A percentile compares a stretch with the other conserved stretches of the same genome.
These are phyloP conservation scores for Dryas alaskensis DNA, from an alignment of 306 rosid species.

Conservation along the genomic window DNA sequence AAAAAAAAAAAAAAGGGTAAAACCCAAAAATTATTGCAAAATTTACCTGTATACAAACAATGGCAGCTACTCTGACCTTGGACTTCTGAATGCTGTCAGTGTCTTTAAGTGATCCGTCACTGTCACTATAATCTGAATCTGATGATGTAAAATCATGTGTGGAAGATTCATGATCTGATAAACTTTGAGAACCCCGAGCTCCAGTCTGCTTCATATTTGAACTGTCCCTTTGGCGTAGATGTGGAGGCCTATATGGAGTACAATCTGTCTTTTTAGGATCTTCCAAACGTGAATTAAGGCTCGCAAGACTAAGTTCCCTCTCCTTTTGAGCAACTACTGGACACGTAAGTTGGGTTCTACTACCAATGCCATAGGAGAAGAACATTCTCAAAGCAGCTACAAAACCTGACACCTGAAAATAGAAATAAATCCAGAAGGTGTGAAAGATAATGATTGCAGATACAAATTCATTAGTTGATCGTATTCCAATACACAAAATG, in stretches of 20 bases:
- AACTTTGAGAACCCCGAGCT: slow-evolving; percentile 36
- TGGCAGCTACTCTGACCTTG: slow-evolving; percentile 82
- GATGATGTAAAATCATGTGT: slow-evolving; percentile 56
- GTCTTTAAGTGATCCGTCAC: slow-evolving; percentile 66
- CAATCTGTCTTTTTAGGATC: slow-evolving; percentile 40
- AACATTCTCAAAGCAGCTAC: slow-evolving; percentile 69
- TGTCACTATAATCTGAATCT: slow-evolving; percentile 92
- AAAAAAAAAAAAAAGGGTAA: background rate
- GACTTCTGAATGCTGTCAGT: slow-evolving; percentile 44
- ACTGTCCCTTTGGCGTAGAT: slow-evolving; percentile 66
- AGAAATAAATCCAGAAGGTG: slow-evolving; percentile 17
- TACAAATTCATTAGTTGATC: slow-evolving; percentile 14
- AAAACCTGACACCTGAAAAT: slow-evolving; percentile 77
- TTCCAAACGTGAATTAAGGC: slow-evolving; percentile 38
- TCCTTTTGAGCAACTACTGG: slow-evolving; percentile 37
- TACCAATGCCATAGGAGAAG: slow-evolving; percentile 65
- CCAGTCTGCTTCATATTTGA: slow-evolving; percentile 44
- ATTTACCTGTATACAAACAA: slow-evolving; percentile 79
- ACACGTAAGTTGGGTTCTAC: slow-evolving; percentile 37
- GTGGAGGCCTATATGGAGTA: slow-evolving; percentile 83
- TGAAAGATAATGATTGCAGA: slow-evolving; percentile 17
- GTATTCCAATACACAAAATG: slow-evolving; percentile 8
- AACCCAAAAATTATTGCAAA: background rate
- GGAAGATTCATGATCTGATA: slow-evolving; percentile 56
- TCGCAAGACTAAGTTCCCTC: slow-evolving; percentile 32